phyloP scores from a whole-genome alignment of 257 asterid genomes.

The Fraxinus pennsylvanica region DNA sequence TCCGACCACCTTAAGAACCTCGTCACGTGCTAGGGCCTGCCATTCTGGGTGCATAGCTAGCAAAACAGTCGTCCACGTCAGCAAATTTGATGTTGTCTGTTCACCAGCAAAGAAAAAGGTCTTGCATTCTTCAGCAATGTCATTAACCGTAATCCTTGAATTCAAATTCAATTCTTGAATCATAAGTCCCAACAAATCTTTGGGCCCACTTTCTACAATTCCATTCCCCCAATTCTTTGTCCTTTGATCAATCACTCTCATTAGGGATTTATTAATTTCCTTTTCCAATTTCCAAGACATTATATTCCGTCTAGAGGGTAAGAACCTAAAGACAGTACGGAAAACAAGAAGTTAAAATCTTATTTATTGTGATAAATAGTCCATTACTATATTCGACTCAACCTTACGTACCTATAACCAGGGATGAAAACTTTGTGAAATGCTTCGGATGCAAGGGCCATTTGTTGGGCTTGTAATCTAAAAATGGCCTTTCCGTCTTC shows the following conservation, averaged over 20 bases:
- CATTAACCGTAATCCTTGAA: slow-evolving; percentile 46
- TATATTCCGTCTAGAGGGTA: slow-evolving; percentile 78
- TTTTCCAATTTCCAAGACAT: slow-evolving; percentile 82
- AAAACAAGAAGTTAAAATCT: not conserved
- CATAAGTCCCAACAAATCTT: slow-evolving; percentile 80
- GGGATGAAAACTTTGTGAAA: slow-evolving; percentile 73
- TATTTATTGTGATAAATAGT: not conserved
- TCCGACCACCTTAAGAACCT: slow-evolving; percentile 77
- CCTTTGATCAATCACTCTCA: slow-evolving; percentile 62
- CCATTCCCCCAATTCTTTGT: slow-evolving; percentile 18
- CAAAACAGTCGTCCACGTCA: slow-evolving; percentile 88
- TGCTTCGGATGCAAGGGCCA: slow-evolving; percentile 77
- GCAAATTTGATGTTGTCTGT: slow-evolving; percentile 78
- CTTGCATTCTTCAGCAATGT: slow-evolving; percentile 93
- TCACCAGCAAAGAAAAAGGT: slow-evolving; percentile 88
- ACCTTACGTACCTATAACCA: slow-evolving; percentile 55
- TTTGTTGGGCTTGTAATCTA: slow-evolving; percentile 73
- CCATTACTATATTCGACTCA: too few relatives aligned
- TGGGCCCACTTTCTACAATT: slow-evolving; percentile 52
- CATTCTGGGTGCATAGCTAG: slow-evolving; percentile 95
- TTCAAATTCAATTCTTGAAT: slow-evolving; percentile 33
- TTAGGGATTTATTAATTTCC: slow-evolving; percentile 61
- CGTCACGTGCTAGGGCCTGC: slow-evolving; percentile 99
- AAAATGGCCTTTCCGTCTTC: slow-evolving; percentile 73
- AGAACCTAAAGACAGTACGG: slow-evolving; percentile 37